Base-by-base conservation (phyloP, 2,329 filamentous ascomycete species). In the Aspergillus viridinutans region DNA sequence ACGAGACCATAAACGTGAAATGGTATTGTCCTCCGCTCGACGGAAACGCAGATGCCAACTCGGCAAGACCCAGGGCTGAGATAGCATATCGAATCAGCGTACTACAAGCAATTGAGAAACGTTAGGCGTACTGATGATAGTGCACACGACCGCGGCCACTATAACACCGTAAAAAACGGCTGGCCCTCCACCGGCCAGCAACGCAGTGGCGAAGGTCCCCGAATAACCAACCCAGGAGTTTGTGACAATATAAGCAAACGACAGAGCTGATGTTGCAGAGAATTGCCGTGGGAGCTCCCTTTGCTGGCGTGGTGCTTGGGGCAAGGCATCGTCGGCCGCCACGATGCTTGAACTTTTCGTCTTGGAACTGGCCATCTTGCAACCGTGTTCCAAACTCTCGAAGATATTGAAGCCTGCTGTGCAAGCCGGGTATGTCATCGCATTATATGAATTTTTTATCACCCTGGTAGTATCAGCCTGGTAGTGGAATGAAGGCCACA, bases 151-250 rank as follows among this genome's bases (percentile, higher is more conserved):
- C 1, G 57, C 56, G 4, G 65, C 67, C 10, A 63, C 61, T 12
- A 71, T 56, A 3, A 64, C 29, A 2, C 62, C 68, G 20, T 57
- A 68, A 21, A 71, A 55, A 17, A 68, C 58, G 0, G 53, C 59
- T 38, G 66, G 65, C 1, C 67, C 61, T 7, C 66, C 69, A 1
- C 69, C 70, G 40, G 62, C 56, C 3, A 58, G 20, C 12, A 72
- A 49, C 12, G 62, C 61, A 12, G 57, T 58, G 3, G 58, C 52
- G 25, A 69, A 60, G 8, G 54, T 62, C 3, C 62, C 63, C 7
- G 62, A 57, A 48, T 68, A 71, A 4, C 64, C 69, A 9, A 69
- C 49, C 70, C 71, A 73, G 12, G 68, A 67, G 54, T 71, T 73
- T 2, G 68, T 71, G 32, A 71, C 66, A 25, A 55, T 62, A 42